A percentile compares a stretch with the other conserved stretches of the same genome.
Evolutionary conservation across 768 basidiomycete genomes (phyloP).

Genomic region (Mrakia gelida): DNA sequence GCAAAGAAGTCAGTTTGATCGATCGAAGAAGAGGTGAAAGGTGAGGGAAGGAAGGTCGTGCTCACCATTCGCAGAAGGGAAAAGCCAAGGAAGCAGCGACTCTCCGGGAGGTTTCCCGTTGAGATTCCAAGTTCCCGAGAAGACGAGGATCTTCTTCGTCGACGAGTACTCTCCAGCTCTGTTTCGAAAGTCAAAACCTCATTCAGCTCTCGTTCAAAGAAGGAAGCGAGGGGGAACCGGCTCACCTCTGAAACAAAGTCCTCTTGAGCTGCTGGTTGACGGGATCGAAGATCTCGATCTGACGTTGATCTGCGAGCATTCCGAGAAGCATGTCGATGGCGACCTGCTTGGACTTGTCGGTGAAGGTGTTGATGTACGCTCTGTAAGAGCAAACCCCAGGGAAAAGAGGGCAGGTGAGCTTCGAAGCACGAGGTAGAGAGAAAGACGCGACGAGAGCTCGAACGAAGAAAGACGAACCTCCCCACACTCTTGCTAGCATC

Average conservation of each 20-base stretch:
- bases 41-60: not conserved
- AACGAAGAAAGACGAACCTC: slow-evolving; percentile 35
- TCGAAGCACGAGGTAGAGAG: not conserved
- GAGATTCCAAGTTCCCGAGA: slow-evolving; percentile 92
- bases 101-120: slow-evolving; percentile 83
- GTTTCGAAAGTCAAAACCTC: not conserved
- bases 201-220: not conserved
- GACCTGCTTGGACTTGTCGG: slow-evolving; percentile 86
- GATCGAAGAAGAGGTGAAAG: too few relatives aligned
- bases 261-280: slow-evolving; percentile 80
- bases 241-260: slow-evolving; percentile 64
- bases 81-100: slow-evolving; percentile 82
- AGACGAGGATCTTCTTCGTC: slow-evolving; percentile 64
- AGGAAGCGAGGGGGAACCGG: not conserved
- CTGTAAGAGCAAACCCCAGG: slow-evolving; percentile 44
- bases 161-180: slow-evolving; percentile 82
- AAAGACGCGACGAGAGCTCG: not conserved
- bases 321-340: slow-evolving; percentile 96
- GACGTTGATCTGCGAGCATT: slow-evolving; percentile 74
- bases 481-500: slow-evolving; percentile 88
- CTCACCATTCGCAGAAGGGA: slow-evolving; percentile 53
- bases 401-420: not conserved
- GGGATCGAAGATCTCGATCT: slow-evolving; percentile 88
- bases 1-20: too few relatives aligned
- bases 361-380: slow-evolving; percentile 96